Conservation (phyloP, 1,284 basidiomycete species). For the Lignosus rhinocerotis region DNA sequence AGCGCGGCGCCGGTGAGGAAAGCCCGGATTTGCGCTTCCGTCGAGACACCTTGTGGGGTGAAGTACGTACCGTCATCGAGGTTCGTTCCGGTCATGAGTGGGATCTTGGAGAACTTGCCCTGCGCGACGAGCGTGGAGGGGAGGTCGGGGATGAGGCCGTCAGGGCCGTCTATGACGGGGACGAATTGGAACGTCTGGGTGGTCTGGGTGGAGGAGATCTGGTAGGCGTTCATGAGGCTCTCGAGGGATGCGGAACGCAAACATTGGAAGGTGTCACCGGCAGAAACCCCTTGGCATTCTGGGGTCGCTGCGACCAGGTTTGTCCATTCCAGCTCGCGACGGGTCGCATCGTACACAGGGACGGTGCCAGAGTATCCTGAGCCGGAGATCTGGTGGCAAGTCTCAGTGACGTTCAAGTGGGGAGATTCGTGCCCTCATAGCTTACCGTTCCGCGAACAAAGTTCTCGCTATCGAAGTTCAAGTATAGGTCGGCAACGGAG, state of each 20-base stretch:
- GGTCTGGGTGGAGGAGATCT: slow-evolving; percentile 27
- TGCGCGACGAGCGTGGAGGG: slow-evolving; percentile 37
- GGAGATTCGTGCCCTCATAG: neutral
- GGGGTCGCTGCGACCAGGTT: neutral
- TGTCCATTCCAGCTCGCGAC: neutral
- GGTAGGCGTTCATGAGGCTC: neutral
- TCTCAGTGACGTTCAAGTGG: neutral
- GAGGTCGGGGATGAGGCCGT: slow-evolving; percentile 44
- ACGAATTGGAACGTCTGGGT: slow-evolving; percentile 26
- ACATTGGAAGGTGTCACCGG: neutral
- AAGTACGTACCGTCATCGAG: slow-evolving; percentile 40
- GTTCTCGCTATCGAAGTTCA: slow-evolving; percentile 41
- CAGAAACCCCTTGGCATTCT: neutral
- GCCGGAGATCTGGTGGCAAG: neutral
- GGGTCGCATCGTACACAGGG: slow-evolving; percentile 6
- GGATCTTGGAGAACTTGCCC: slow-evolving; percentile 41
- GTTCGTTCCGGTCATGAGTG: slow-evolving; percentile 48
- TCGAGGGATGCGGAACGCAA: neutral
- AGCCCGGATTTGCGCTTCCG: slow-evolving; percentile 31
- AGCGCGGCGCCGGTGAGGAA: slow-evolving; percentile 18
- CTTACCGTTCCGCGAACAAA: slow-evolving; percentile 45
- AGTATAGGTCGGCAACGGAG: slow-evolving; percentile 42
- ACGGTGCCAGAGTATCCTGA: neutral
- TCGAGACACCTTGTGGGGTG: slow-evolving; percentile 32
- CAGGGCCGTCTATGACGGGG: slow-evolving; percentile 36